phyloP scores from a whole-genome alignment of 2,329 filamentous ascomycete genomes.

The Penicillium fuscoglaucum region DNA sequence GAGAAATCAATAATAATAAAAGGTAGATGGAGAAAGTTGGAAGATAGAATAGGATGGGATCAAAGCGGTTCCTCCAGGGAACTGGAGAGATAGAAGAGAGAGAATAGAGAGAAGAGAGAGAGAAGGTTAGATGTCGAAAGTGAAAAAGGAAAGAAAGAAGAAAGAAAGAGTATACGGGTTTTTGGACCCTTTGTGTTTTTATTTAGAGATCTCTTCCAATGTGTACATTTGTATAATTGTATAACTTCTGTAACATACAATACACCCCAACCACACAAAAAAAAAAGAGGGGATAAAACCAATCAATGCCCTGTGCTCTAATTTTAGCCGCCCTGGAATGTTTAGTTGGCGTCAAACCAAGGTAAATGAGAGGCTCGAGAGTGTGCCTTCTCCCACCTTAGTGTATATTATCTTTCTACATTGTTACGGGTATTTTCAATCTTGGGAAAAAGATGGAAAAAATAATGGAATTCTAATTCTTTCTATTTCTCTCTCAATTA shows the following conservation, averaged over 20 bases:
- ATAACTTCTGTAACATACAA: not conserved
- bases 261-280: not conserved
- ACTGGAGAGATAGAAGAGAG: conserved; percentile 18
- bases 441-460: too few relatives aligned
- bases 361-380: conserved; percentile 30
- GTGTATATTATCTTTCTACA: conserved; percentile 1
- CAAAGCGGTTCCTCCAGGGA: conserved; percentile 44
- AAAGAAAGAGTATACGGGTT: conserved; percentile 3
- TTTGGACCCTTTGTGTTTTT: conserved; percentile 23
- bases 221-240: not conserved
- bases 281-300: conserved; percentile 11
- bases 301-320: conserved; percentile 36
- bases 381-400: conserved; percentile 11
- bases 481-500: not conserved
- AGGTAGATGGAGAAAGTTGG: not conserved
- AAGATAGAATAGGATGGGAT: conserved; percentile 9
- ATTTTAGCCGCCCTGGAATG: conserved; percentile 41
- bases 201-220: conserved; percentile 15
- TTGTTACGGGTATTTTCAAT: not conserved
- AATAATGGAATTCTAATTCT: not conserved
- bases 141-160: conserved; percentile 2
- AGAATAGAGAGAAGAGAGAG: conserved; percentile 12
- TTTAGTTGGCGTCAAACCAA: conserved; percentile 38
- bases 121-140: conserved; percentile 2
- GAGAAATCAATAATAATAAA: conserved; percentile 2